Evolutionary conservation across 2,329 filamentous ascomycete genomes (phyloP).

Genomic region (Clonostachys solani): DNA sequence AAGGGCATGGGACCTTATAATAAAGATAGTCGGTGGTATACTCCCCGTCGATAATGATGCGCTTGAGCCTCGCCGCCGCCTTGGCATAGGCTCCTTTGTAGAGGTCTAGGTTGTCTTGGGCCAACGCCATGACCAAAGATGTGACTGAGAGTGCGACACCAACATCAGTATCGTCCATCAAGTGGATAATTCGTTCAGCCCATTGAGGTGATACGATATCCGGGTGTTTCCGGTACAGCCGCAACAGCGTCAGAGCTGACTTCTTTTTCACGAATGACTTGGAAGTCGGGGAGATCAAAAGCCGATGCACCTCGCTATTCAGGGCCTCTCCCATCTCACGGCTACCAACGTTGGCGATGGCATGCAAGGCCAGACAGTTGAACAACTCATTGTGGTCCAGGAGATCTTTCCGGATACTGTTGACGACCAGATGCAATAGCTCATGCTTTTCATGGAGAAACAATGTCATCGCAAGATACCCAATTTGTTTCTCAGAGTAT

Average conservation of each 20-base stretch:
- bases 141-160: conserved; percentile 94
- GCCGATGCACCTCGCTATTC: conserved; percentile 84
- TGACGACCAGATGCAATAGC: conserved; percentile 90
- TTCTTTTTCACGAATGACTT: conserved; percentile 99
- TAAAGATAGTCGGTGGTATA: conserved; percentile 91
- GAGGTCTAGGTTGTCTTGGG: conserved; percentile 89
- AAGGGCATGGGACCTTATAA: conserved; percentile 99
- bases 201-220: conserved; percentile 94
- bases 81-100: conserved; percentile 95
- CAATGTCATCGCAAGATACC: conserved; percentile 93
- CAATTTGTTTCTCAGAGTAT: conserved; percentile 99
- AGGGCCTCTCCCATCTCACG: conserved; percentile 96
- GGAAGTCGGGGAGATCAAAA: conserved; percentile 87
- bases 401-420: conserved; percentile 96
- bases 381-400: conserved; percentile 94
- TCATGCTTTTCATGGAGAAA: conserved; percentile 98
- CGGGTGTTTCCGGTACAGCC: conserved; percentile 90
- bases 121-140: conserved; percentile 88
- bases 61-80: conserved; percentile 83
- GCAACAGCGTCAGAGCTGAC: conserved; percentile 86
- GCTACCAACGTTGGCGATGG: conserved; percentile 95
- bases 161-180: conserved; percentile 95
- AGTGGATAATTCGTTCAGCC: conserved; percentile 96
- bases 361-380: conserved; percentile 94
- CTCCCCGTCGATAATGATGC: conserved; percentile 86